Percentiles rank a stretch among this genome's conserved stretches.
Conservation (phyloP, 1,284 basidiomycete species). For the Puccinia hordei region DNA sequence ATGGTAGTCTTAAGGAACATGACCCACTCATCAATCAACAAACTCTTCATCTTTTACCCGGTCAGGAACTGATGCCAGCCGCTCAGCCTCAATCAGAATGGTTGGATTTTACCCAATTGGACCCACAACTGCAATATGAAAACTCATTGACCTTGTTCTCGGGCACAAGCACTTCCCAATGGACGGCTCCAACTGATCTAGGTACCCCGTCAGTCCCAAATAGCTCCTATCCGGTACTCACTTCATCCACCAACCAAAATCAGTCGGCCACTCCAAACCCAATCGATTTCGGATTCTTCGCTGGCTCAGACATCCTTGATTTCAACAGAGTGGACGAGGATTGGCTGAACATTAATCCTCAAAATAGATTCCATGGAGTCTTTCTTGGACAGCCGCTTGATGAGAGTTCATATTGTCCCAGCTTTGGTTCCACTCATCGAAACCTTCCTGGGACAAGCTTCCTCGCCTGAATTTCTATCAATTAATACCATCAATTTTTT, state of each 20-base stretch:
- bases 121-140: conserved; percentile 35
- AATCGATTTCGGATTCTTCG: neutral
- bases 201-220: neutral
- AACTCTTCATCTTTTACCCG: neutral
- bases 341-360: conserved; percentile 18
- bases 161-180: neutral
- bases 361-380: neutral
- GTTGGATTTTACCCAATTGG: conserved; percentile 32
- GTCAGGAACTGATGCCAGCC: neutral
- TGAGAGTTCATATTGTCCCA: neutral
- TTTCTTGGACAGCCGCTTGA: neutral
- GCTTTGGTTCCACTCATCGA: neutral
- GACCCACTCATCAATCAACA: neutral
- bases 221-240: neutral
- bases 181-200: neutral
- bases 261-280: neutral
- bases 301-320: neutral
- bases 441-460: neutral
- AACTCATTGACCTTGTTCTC: neutral
- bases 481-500: neutral
- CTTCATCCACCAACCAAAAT: neutral
- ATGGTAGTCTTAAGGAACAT: neutral
- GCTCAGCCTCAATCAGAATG: conserved; percentile 16
- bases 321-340: neutral
- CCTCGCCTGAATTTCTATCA: neutral